Percentiles rank a stretch among this genome's conserved stretches.
phyloP scores from a whole-genome alignment of 768 basidiomycete species.

The Mycena vitilis region DNA sequence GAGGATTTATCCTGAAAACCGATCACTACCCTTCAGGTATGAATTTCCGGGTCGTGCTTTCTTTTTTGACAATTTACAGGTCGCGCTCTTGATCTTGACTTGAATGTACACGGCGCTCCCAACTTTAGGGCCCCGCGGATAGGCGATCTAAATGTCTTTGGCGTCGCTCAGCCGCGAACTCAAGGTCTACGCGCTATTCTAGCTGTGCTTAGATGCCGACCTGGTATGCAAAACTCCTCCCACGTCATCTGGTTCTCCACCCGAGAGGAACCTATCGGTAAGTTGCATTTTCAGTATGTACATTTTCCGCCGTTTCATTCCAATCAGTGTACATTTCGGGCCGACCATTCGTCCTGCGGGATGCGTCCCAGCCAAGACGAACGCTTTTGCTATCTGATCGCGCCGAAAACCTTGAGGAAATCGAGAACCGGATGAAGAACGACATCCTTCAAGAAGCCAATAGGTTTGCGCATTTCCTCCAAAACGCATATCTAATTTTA shows the following conservation, averaged over 20 bases:
- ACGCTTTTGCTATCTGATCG: constrained; percentile 88
- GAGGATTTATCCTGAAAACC: constrained; percentile 95
- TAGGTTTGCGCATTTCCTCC: constrained; percentile 55
- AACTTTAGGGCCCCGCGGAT: constrained; percentile 90
- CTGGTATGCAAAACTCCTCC: constrained; percentile 69
- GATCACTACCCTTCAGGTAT: constrained; percentile 86
- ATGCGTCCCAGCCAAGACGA: constrained; percentile 84
- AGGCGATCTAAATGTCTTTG: constrained; percentile 90
- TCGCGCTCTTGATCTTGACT: constrained; percentile 89
- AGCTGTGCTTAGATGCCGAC: constrained; percentile 82
- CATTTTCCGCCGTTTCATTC: neutral
- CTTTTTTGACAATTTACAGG: constrained; percentile 55
- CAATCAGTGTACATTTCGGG: constrained; percentile 85
- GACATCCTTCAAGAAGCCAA: constrained; percentile 91
- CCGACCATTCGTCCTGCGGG: constrained; percentile 92
- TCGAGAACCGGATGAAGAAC: constrained; percentile 87
- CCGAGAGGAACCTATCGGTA: constrained; percentile 94
- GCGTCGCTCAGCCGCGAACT: constrained; percentile 94
- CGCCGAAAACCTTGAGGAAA: constrained; percentile 94
- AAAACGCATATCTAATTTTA: neutral
- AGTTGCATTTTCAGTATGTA: constrained; percentile 40
- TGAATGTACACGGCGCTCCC: constrained; percentile 94
- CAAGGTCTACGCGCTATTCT: constrained; percentile 92
- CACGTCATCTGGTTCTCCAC: constrained; percentile 97
- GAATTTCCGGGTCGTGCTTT: constrained; percentile 8